A percentile compares a stretch with the other conserved stretches of the same genome.
These are phyloP conservation scores for Linderniella brevidens DNA, from an alignment of 257 asterid genomes.

Conservation along the genomic window DNA sequence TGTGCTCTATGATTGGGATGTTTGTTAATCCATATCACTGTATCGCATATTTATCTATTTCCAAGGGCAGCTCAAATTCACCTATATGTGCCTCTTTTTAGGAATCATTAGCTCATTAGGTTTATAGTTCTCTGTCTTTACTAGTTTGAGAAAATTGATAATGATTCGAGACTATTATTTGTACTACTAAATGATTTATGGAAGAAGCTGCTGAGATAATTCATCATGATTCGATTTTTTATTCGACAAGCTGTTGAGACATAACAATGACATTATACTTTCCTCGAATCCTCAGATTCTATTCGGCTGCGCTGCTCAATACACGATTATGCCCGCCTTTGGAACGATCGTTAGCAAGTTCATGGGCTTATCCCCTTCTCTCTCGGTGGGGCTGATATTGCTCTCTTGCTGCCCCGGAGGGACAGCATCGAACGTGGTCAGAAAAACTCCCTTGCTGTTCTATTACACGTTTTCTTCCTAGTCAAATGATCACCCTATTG, in stretches of 20 bases:
- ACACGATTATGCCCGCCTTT: constrained; percentile 62
- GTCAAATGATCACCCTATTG: background rate
- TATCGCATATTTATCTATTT: background rate
- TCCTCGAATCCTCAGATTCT: constrained; percentile 4
- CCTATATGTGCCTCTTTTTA: background rate
- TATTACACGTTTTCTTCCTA: background rate
- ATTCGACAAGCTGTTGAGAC: background rate
- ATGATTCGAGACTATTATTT: no score
- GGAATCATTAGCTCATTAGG: no score
- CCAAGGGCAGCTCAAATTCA: background rate
- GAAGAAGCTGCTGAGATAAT: no score
- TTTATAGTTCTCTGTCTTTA: no score
- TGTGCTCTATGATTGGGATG: no score
- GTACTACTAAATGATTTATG: no score
- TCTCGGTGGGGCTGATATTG: constrained; percentile 69
- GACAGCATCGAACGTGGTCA: constrained; percentile 93
- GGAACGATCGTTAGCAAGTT: constrained; percentile 56
- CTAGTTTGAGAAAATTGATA: no score
- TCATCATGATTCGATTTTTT: background rate
- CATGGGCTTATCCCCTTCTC: constrained; percentile 64
- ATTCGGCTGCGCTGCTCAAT: constrained; percentile 78
- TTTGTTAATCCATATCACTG: no score
- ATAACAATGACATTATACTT: background rate
- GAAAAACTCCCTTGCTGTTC: constrained; percentile 7
- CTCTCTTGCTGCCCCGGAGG: constrained; percentile 94